Conservation (phyloP, 2,329 filamentous ascomycete species). For the Calonectria hongkongensis region DNA sequence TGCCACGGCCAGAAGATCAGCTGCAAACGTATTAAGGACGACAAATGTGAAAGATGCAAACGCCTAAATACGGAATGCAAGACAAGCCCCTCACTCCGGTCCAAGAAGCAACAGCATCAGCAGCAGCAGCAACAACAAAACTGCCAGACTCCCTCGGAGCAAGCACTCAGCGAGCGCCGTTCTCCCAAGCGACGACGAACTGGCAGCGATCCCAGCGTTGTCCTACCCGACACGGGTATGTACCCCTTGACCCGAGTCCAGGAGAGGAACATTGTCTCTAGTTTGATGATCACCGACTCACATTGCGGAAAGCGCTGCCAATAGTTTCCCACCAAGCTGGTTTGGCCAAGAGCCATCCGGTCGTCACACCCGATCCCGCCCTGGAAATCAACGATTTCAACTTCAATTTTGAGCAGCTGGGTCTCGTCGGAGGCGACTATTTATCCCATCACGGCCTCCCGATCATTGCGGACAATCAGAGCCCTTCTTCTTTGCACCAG, state of each 20-base stretch:
- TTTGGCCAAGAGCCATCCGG: conserved; percentile 52
- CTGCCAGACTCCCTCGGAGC: conserved; percentile 31
- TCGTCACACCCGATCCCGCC: conserved; percentile 55
- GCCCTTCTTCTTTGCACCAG: conserved; percentile 1
- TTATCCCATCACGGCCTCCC: conserved; percentile 56
- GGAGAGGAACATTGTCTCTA: conserved; percentile 42
- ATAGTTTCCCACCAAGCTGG: conserved; percentile 53
- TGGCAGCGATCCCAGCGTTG: conserved; percentile 57
- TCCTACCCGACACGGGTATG: conserved; percentile 61
- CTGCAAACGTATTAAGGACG: conserved; percentile 64
- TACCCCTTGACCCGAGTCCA: conserved; percentile 42
- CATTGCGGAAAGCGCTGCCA: conserved; percentile 52
- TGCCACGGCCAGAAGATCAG: conserved; percentile 68
- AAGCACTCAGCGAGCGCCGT: conserved; percentile 50
- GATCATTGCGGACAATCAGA: conserved; percentile 29
- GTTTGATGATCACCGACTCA: conserved; percentile 52
- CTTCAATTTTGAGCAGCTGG: conserved; percentile 60
- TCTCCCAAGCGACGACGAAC: conserved; percentile 63
- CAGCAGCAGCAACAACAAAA: conserved; percentile 48
- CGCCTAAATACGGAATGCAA: conserved; percentile 65
- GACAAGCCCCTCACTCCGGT: conserved; percentile 65
- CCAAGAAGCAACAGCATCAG: conserved; percentile 60
- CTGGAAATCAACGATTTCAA: conserved; percentile 59
- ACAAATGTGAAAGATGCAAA: conserved; percentile 65
- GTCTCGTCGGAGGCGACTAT: conserved; percentile 56